Percentiles rank a stretch among this genome's conserved stretches.
phyloP scores from a whole-genome alignment of 805 yeast genomes.

The Metschnikowia drakensbergensis region DNA sequence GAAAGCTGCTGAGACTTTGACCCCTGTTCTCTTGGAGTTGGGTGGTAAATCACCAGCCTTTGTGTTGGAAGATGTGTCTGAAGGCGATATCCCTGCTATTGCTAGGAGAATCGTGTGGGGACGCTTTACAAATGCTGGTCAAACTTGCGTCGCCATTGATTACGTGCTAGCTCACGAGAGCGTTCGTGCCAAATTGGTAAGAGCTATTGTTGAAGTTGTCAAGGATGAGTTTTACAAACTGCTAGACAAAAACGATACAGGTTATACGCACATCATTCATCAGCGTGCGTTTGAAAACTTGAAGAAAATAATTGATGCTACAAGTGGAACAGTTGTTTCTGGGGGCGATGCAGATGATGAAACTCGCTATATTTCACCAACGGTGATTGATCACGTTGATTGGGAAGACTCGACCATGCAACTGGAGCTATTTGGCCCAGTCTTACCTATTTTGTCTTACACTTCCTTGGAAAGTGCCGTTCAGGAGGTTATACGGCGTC shows the following conservation, averaged over 20 bases:
- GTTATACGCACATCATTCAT: constrained; percentile 60
- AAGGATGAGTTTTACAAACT: constrained; percentile 44
- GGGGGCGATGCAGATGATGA: constrained; percentile 43
- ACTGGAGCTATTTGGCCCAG: constrained; percentile 80
- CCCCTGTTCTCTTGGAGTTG: constrained; percentile 77
- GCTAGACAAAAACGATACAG: constrained; percentile 22
- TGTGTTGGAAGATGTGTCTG: constrained; percentile 49
- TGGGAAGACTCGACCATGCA: constrained; percentile 71
- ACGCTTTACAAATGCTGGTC: constrained; percentile 77
- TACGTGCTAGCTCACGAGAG: constrained; percentile 66
- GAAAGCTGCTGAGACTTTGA: constrained; percentile 80
- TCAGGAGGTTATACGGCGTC: constrained; percentile 39
- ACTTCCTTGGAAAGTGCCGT: constrained; percentile 42
- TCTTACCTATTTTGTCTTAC: constrained; percentile 68
- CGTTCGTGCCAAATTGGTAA: constrained; percentile 50
- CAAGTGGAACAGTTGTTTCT: constrained; percentile 51
- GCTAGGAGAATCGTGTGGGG: constrained; percentile 75
- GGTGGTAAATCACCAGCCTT: constrained; percentile 93
- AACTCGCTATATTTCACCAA: constrained; percentile 62
- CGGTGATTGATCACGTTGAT: constrained; percentile 58
- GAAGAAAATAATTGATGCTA: constrained; percentile 36
- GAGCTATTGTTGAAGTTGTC: constrained; percentile 36
- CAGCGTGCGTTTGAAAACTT: constrained; percentile 50
- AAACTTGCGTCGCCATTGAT: constrained; percentile 88
- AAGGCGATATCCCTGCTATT: constrained; percentile 38